Evolutionary conservation across 2,329 filamentous ascomycete genomes (phyloP).

Genomic region (Aspergillus novofumigatus): DNA sequence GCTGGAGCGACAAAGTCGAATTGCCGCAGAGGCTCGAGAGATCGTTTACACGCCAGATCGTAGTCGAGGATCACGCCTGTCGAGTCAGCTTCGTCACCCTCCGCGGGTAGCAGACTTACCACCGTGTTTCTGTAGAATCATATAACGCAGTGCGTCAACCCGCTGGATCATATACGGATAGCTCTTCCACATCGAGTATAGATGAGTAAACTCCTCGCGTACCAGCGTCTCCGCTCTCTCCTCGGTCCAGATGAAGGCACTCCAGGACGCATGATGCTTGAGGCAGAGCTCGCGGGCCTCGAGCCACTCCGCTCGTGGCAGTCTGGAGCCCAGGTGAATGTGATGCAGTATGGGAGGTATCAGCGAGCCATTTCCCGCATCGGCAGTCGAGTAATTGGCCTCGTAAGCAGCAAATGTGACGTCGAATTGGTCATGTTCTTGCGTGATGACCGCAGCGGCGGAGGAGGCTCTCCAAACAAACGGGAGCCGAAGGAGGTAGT

Average conservation of each 20-base stretch:
- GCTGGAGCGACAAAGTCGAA: conserved; percentile 42
- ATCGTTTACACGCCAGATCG: conserved; percentile 38
- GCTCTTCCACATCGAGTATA: conserved; percentile 13
- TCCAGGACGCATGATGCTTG: conserved; percentile 13
- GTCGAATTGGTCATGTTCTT: neutral
- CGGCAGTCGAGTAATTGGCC: neutral
- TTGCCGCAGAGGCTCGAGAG: conserved; percentile 37
- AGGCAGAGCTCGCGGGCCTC: conserved; percentile 13
- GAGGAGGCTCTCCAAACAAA: neutral
- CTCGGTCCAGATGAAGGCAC: conserved; percentile 14
- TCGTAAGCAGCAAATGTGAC: neutral
- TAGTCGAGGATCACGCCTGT: conserved; percentile 30
- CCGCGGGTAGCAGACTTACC: conserved; percentile 4
- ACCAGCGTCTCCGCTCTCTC: conserved; percentile 11
- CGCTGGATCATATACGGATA: conserved; percentile 18
- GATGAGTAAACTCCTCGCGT: conserved; percentile 12
- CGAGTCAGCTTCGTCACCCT: neutral
- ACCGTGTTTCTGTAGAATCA: conserved; percentile 17
- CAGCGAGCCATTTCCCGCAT: neutral
- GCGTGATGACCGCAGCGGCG: neutral
- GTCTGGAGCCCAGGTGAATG: conserved; percentile 11
- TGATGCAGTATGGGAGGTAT: neutral
- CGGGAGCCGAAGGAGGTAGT: neutral
- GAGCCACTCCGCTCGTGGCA: conserved; percentile 15
- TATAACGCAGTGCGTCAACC: conserved; percentile 21